These are phyloP conservation scores for Dentipellis sp. DNA, from an alignment of 768 basidiomycete species.

Conservation along the genomic window DNA sequence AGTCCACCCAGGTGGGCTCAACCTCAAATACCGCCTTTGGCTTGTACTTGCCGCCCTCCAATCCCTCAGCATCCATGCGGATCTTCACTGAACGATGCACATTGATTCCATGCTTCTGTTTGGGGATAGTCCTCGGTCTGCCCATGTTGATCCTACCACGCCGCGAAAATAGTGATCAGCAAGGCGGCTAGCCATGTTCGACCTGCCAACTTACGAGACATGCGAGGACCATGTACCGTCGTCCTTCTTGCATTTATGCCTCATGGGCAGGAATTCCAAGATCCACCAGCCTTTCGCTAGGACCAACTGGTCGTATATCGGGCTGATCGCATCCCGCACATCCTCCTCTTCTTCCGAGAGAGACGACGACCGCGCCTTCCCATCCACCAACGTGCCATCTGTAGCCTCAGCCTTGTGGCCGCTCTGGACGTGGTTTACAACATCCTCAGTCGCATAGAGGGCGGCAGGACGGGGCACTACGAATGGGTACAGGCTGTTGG, in stretches of 20 bases:
- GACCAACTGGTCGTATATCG: slow-evolving; percentile 49
- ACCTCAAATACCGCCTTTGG: slow-evolving; percentile 17
- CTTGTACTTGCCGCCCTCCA: slow-evolving; percentile 21
- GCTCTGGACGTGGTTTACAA: not conserved
- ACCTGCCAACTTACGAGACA: not conserved
- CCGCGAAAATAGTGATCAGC: not conserved
- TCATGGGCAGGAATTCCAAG: slow-evolving; percentile 37
- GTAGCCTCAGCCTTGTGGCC: slow-evolving; percentile 1
- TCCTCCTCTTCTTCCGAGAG: slow-evolving; percentile 56
- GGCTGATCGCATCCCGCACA: slow-evolving; percentile 42
- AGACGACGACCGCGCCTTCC: slow-evolving; percentile 12
- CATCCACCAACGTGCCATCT: slow-evolving; percentile 12
- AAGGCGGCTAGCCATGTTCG: not conserved
- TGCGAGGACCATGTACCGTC: not conserved
- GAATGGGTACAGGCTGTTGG: slow-evolving; percentile 17
- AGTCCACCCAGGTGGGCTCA: not conserved
- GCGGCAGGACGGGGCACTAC: slow-evolving; percentile 16
- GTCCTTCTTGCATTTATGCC: not conserved
- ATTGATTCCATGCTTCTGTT: slow-evolving; percentile 2
- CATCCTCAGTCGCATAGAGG: not conserved
- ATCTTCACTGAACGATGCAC: slow-evolving; percentile 3
- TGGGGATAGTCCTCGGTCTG: not conserved
- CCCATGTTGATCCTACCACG: not conserved
- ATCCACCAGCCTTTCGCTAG: slow-evolving; percentile 50
- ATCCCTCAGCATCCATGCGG: slow-evolving; percentile 6